Conservation (phyloP, 306 rosid species). For the Fragaria ananassa region DNA sequence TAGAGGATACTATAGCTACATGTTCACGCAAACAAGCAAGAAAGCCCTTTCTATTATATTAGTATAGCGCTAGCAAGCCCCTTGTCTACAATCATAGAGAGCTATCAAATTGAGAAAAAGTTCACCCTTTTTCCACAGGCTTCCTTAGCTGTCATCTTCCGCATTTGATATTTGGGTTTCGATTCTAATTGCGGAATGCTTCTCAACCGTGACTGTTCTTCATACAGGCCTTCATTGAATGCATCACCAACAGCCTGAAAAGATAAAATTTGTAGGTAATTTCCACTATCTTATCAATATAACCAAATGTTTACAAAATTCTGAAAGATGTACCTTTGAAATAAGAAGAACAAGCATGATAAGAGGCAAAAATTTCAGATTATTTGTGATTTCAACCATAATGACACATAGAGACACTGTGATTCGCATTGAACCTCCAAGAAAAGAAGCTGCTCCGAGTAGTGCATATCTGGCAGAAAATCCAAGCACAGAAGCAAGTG, state of each 20-base stretch:
- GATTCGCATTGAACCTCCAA: conserved; percentile 98
- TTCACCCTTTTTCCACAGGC: conserved; percentile 86
- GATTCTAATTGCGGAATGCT: conserved; percentile 92
- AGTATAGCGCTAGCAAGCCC: not conserved
- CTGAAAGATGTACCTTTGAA: conserved; percentile 64
- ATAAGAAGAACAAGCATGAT: conserved; percentile 98
- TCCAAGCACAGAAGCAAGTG: conserved; percentile 19
- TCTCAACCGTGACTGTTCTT: conserved; percentile 78
- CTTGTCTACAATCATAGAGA: not conserved
- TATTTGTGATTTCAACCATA: conserved; percentile 97
- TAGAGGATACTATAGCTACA: not conserved
- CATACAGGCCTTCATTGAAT: conserved; percentile 78
- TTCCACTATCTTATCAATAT: conserved; percentile 13
- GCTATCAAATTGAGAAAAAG: conserved; percentile 8
- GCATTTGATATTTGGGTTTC: conserved; percentile 92
- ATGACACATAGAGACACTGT: conserved; percentile 93
- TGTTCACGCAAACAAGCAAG: not conserved
- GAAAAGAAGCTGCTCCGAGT: conserved; percentile 98
- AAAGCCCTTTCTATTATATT: not conserved
- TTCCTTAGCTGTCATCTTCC: conserved; percentile 86
- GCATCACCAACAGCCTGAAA: conserved; percentile 85
- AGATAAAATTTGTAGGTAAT: conserved; percentile 17
- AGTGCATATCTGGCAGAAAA: conserved; percentile 76
- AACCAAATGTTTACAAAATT: conserved; percentile 13
- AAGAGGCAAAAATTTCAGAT: conserved; percentile 77